phyloP scores from a whole-genome alignment of 495 filamentous ascomycete species.

The Cairneyella variabilis region DNA sequence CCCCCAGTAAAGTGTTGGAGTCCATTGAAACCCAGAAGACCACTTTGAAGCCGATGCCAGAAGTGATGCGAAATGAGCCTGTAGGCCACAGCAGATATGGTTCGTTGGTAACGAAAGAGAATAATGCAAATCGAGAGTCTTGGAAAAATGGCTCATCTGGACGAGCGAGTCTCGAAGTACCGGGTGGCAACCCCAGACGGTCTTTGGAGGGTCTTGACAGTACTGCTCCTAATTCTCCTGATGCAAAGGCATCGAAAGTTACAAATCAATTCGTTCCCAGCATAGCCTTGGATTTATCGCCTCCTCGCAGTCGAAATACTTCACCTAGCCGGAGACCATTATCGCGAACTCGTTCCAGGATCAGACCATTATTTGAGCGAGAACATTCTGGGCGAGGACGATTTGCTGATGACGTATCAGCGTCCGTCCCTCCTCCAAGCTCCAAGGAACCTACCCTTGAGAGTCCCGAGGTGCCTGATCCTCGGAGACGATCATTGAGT shows the following conservation, averaged over 20 bases:
- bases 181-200: constrained; percentile 26
- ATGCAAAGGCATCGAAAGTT: constrained; percentile 21
- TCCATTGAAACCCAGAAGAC: constrained; percentile 11
- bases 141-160: constrained; percentile 18
- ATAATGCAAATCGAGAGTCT: constrained; percentile 7
- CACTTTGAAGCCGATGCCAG: neutral
- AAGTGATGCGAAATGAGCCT: neutral
- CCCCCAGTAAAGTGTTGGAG: neutral
- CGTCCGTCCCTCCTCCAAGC: neutral
- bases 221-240: constrained; percentile 45
- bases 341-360: constrained; percentile 32
- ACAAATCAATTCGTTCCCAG: constrained; percentile 47
- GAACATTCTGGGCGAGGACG: constrained; percentile 29
- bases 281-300: constrained; percentile 53
- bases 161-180: constrained; percentile 27
- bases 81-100: constrained; percentile 17
- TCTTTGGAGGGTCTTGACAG: constrained; percentile 46
- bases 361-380: constrained; percentile 40
- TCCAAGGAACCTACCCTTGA: constrained; percentile 13
- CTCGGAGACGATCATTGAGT: constrained; percentile 19
- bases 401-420: neutral
- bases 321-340: constrained; percentile 48
- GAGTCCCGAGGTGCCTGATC: constrained; percentile 7
- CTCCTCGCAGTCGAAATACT: constrained; percentile 46
- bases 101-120: constrained; percentile 13